Evolutionary conservation across 805 yeast genomes (phyloP).

Genomic region (Cyberlindnera mycetangii): DNA sequence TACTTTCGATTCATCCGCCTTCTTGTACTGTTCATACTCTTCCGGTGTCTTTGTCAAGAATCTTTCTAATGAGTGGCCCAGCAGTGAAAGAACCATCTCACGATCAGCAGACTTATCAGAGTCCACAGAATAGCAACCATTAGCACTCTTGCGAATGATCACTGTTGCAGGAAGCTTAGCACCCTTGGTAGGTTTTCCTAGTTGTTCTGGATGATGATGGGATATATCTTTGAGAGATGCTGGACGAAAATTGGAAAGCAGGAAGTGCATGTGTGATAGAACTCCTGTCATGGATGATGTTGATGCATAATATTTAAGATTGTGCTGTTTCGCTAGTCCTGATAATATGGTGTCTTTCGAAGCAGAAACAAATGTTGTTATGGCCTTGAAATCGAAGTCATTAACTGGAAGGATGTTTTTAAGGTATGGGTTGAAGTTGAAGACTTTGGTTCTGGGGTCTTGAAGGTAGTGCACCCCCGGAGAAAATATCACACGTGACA

Average conservation of each 20-base stretch:
- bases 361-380: constrained; percentile 61
- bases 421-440: constrained; percentile 63
- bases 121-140: constrained; percentile 58
- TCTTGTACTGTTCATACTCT: constrained; percentile 42
- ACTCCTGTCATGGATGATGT: constrained; percentile 85
- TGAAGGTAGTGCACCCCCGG: constrained; percentile 78
- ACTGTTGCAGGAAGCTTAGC: constrained; percentile 53
- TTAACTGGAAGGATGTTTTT: constrained; percentile 57
- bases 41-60: constrained; percentile 59
- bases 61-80: constrained; percentile 80
- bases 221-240: constrained; percentile 46
- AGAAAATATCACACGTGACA: constrained; percentile 70
- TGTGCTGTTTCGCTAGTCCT: constrained; percentile 39
- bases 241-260: constrained; percentile 60
- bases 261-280: constrained; percentile 69
- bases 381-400: constrained; percentile 60
- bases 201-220: constrained; percentile 38
- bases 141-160: constrained; percentile 43
- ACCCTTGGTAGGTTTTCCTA: constrained; percentile 39
- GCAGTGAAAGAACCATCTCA: constrained; percentile 63
- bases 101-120: constrained; percentile 64
- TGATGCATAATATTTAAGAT: constrained; percentile 58
- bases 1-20: constrained; percentile 16
- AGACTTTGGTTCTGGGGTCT: constrained; percentile 74
- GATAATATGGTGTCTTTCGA: constrained; percentile 58